Conservation (phyloP, 768 basidiomycete genomes). For the Tremella yokohamensis region DNA sequence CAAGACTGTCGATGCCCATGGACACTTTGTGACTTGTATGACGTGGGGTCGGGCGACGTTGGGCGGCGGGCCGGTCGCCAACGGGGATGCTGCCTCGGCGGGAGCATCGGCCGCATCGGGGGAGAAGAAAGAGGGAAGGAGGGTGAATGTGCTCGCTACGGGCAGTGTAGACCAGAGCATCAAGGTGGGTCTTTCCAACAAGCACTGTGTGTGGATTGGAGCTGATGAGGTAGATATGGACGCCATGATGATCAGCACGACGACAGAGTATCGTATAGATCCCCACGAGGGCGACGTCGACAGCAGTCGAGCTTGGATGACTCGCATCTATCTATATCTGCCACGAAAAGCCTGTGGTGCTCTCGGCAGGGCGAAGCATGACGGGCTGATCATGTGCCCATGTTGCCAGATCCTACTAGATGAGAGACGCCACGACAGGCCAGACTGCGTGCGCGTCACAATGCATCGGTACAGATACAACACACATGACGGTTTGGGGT, state of each 20-base stretch:
- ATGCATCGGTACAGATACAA: too few species aligned
- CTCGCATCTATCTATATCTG: too few species aligned
- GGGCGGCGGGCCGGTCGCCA: conserved; percentile 31
- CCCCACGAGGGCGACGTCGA: too few species aligned
- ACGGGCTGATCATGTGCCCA: too few species aligned
- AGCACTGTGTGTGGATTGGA: conserved; percentile 7
- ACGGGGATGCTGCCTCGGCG: conserved; percentile 22
- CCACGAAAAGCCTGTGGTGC: too few species aligned
- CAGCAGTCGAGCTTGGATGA: too few species aligned
- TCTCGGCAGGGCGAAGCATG: too few species aligned
- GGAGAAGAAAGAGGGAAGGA: conserved; percentile 38
- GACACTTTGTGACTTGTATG: conserved; percentile 74
- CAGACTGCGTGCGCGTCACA: too few species aligned
- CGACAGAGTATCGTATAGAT: too few species aligned
- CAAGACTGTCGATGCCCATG: conserved; percentile 82
- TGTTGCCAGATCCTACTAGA: too few species aligned
- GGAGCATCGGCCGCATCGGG: conserved; percentile 12
- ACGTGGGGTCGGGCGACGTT: conserved; percentile 65
- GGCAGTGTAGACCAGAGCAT: conserved; percentile 56
- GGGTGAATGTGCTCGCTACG: conserved; percentile 57
- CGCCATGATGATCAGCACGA: conserved; percentile 14
- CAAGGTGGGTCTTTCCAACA: conserved; percentile 48
- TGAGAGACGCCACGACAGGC: too few species aligned
- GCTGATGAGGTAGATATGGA: conserved; percentile 21
- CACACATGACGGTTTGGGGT: too few species aligned